These are phyloP conservation scores for Fusarium domesticum DNA, from an alignment of 2,329 filamentous ascomycete genomes.

Conservation along the genomic window DNA sequence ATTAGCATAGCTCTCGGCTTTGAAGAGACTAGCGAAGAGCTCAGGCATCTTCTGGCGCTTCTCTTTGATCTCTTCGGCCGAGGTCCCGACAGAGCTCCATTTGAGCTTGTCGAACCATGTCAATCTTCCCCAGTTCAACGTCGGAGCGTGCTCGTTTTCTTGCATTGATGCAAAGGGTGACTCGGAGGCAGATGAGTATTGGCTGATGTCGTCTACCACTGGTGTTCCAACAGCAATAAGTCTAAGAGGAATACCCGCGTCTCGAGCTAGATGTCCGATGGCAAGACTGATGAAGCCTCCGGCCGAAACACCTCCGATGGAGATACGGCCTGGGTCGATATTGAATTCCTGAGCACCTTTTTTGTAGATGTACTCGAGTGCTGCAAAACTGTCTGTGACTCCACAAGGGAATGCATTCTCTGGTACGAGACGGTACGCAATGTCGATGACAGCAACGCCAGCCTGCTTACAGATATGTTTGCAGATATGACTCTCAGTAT, in stretches of 20 bases:
- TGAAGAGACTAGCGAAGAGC: conserved; percentile 35
- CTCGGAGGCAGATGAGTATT: conserved; percentile 34
- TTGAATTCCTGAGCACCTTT: conserved; percentile 37
- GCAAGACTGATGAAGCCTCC: conserved; percentile 41
- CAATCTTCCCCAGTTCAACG: conserved; percentile 43
- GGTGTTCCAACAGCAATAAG: conserved; percentile 41
- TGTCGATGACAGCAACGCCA: conserved; percentile 46
- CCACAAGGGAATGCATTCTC: conserved; percentile 48
- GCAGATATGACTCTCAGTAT: conserved; percentile 49
- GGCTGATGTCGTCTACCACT: conserved; percentile 40
- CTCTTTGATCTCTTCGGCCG: conserved; percentile 1
- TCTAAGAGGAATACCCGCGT: conserved; percentile 36
- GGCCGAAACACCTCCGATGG: conserved; percentile 45
- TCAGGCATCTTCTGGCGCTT: conserved; percentile 2
- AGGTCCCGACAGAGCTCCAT: conserved; percentile 24
- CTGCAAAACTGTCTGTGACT: conserved; percentile 48
- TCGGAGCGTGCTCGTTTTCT: conserved; percentile 42
- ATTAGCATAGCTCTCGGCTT: conserved; percentile 34
- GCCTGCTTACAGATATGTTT: conserved; percentile 44
- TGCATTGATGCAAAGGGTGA: conserved; percentile 41
- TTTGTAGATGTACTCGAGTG: conserved; percentile 39
- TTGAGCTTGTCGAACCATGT: conserved; percentile 40
- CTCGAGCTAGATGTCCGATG: conserved; percentile 40
- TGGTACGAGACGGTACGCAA: conserved; percentile 51
- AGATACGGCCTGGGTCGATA: conserved; percentile 37